Percentiles rank a stretch among this genome's conserved stretches.
These are phyloP conservation scores for Cyclocybe cylindracea DNA, from an alignment of 768 basidiomycete genomes.

Conservation along the genomic window DNA sequence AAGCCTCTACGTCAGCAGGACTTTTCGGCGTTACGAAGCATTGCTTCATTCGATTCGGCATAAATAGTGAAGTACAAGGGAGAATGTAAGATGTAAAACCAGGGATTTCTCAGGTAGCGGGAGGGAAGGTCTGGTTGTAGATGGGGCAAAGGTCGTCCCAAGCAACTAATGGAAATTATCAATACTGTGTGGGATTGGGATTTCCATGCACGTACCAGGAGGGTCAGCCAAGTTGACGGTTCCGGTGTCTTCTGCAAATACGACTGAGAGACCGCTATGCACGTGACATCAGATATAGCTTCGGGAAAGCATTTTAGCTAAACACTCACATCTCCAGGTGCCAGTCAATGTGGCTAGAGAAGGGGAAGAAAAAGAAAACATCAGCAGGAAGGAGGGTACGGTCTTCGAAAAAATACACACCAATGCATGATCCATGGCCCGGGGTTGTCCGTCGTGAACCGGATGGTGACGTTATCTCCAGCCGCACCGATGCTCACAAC, in stretches of 20 bases:
- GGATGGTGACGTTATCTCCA: slow-evolving; percentile 47
- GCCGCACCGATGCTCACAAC: slow-evolving; percentile 31
- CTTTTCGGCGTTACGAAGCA: too few species aligned
- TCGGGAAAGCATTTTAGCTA: neutral
- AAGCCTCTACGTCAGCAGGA: too few species aligned
- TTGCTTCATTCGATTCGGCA: too few species aligned
- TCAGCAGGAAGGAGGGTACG: slow-evolving; percentile 2
- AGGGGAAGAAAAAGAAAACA: neutral
- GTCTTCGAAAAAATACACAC: slow-evolving; percentile 27
- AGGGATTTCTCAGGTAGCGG: too few species aligned
- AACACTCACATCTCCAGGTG: slow-evolving; percentile 36
- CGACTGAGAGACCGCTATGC: slow-evolving; percentile 27
- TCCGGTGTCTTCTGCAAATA: slow-evolving; percentile 35
- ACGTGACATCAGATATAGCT: neutral
- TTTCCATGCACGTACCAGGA: neutral
- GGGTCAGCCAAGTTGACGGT: slow-evolving; percentile 6
- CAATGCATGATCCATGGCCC: slow-evolving; percentile 50
- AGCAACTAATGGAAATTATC: neutral
- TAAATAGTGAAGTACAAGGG: too few species aligned
- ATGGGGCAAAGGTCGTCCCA: slow-evolving; percentile 9
- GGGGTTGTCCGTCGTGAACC: slow-evolving; percentile 64
- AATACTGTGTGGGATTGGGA: neutral
- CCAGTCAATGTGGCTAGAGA: slow-evolving; percentile 34
- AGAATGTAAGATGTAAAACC: too few species aligned
- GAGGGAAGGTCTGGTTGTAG: neutral